These are phyloP conservation scores for Kalmanozyma brasiliensis DNA, from an alignment of 1,284 basidiomycete species.

Conservation along the genomic window DNA sequence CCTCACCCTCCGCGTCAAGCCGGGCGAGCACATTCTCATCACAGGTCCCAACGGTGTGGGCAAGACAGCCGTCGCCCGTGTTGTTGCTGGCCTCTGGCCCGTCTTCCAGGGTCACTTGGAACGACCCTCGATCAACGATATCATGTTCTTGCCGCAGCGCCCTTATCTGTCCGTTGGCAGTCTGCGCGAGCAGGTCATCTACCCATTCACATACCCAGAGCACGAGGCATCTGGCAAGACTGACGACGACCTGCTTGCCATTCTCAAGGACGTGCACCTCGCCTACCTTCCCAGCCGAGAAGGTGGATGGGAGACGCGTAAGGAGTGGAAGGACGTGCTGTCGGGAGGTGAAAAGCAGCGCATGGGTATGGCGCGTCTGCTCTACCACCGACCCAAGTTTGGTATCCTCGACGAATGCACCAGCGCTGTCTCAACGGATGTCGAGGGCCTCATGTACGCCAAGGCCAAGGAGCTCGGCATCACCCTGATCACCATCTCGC, in stretches of 20 bases:
- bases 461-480: slow-evolving; percentile 90
- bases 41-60: slow-evolving; percentile 85
- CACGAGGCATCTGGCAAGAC: slow-evolving; percentile 71
- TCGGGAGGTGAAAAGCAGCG: slow-evolving; percentile 94
- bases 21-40: slow-evolving; percentile 90
- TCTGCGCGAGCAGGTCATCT: slow-evolving; percentile 81
- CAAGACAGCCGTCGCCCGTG: slow-evolving; percentile 90
- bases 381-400: slow-evolving; percentile 80
- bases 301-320: slow-evolving; percentile 79
- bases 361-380: slow-evolving; percentile 73
- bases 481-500: slow-evolving; percentile 83
- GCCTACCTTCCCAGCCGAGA: slow-evolving; percentile 87
- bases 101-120: slow-evolving; percentile 70
- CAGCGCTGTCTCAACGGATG: slow-evolving; percentile 93
- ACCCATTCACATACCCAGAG: slow-evolving; percentile 64
- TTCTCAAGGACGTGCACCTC: slow-evolving; percentile 82
- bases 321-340: slow-evolving; percentile 82
- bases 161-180: slow-evolving; percentile 89
- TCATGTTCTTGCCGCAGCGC: slow-evolving; percentile 91
- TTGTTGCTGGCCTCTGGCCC: slow-evolving; percentile 88
- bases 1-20: slow-evolving; percentile 77
- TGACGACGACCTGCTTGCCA: slow-evolving; percentile 77
- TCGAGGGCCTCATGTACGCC: slow-evolving; percentile 95
- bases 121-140: slow-evolving; percentile 68
- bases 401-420: slow-evolving; percentile 82